Evolutionary conservation across 1,139 yeast genomes (phyloP).

Genomic region (Geotrichum reessii): DNA sequence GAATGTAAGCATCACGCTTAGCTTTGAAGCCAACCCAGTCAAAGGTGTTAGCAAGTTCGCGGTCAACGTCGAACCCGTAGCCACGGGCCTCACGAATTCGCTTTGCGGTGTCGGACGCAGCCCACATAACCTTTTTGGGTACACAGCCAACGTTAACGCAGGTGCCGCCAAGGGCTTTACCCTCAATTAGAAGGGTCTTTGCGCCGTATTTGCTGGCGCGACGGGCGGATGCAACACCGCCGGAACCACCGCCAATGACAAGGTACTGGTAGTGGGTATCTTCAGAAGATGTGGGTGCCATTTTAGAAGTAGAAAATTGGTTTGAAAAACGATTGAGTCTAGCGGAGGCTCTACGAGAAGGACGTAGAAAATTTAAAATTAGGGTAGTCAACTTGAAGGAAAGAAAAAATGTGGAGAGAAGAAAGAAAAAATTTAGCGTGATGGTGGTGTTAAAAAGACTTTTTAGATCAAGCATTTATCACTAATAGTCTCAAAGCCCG

Average conservation of each 20-base stretch:
- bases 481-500: background rate
- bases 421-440: background rate
- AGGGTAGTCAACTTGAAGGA: slow-evolving; percentile 13
- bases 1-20: slow-evolving; percentile 87
- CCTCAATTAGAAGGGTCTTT: slow-evolving; percentile 75
- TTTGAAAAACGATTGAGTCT: background rate
- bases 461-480: background rate
- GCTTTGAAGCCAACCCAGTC: slow-evolving; percentile 75
- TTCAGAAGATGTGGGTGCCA: slow-evolving; percentile 46
- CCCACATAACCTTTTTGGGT: slow-evolving; percentile 98
- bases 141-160: slow-evolving; percentile 99
- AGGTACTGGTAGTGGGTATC: slow-evolving; percentile 72
- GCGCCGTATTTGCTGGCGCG: slow-evolving; percentile 95
- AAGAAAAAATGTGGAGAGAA: background rate
- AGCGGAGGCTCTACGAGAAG: slow-evolving; percentile 6
- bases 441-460: background rate
- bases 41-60: slow-evolving; percentile 48
- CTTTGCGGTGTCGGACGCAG: slow-evolving; percentile 83
- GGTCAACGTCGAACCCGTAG: slow-evolving; percentile 67
- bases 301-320: slow-evolving; percentile 27
- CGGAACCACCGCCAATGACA: slow-evolving; percentile 99
- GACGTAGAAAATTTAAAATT: slow-evolving; percentile 1
- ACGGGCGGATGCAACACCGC: slow-evolving; percentile 96
- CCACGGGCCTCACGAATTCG: slow-evolving; percentile 67
- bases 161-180: slow-evolving; percentile 83